phyloP scores from a whole-genome alignment of 768 basidiomycete species.

The Strobilomyces echinocephalus region DNA sequence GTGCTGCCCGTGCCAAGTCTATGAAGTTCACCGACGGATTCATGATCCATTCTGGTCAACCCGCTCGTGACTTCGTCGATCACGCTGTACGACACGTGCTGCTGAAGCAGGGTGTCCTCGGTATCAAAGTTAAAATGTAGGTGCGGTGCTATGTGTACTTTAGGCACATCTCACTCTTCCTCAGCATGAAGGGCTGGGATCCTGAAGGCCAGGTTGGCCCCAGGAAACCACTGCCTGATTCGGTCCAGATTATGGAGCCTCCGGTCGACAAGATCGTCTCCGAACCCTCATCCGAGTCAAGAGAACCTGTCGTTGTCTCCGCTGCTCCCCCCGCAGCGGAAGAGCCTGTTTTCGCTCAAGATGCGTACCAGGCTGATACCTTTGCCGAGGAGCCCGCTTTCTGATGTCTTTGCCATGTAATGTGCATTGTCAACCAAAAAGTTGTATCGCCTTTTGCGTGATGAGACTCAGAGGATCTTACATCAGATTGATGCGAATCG shows the following conservation, averaged over 20 bases:
- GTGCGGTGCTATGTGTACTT: constrained; percentile 18
- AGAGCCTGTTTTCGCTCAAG: constrained; percentile 38
- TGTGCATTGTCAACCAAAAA: constrained; percentile 13
- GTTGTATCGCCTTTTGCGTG: constrained; percentile 7
- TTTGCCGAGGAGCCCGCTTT: constrained; percentile 51
- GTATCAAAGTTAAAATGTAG: constrained; percentile 99
- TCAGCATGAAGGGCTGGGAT: constrained; percentile 95
- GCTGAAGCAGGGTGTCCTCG: constrained; percentile 96
- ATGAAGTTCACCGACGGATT: constrained; percentile 99
- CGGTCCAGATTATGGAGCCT: constrained; percentile 84
- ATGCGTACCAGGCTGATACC: constrained; percentile 40
- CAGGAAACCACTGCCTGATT: constrained; percentile 90
- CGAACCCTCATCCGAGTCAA: constrained; percentile 87
- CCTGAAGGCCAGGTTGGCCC: constrained; percentile 88
- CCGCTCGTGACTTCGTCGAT: constrained; percentile 93
- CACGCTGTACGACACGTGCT: constrained; percentile 97
- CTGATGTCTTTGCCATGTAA: constrained; percentile 36
- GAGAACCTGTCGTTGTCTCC: constrained; percentile 55
- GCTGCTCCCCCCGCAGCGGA: constrained; percentile 49
- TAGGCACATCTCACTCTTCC: constrained; percentile 11
- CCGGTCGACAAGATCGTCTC: constrained; percentile 86
- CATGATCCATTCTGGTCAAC: constrained; percentile 99
- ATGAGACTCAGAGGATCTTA: constrained; percentile 1
- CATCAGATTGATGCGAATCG: no score
- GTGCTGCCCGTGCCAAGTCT: constrained; percentile 98